Percentiles rank a stretch among this genome's conserved stretches.
phyloP scores from a whole-genome alignment of 2,329 filamentous ascomycete species.

The Phaeosphaeriaceae sp. region DNA sequence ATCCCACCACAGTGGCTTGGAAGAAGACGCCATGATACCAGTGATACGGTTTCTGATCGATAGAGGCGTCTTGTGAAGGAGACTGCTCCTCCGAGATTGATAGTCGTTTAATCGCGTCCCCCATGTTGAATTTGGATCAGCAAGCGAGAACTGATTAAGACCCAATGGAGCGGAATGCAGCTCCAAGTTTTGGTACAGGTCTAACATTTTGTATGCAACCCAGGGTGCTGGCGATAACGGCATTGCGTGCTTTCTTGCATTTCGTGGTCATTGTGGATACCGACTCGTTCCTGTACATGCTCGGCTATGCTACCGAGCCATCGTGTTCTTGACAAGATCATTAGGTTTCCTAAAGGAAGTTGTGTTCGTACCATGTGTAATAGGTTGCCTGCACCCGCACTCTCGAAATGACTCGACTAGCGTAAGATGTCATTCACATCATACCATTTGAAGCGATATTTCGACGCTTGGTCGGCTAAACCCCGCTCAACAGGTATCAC shows the following conservation, averaged over 20 bases:
- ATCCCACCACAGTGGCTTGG: slow-evolving; percentile 30
- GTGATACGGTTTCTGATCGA: slow-evolving; percentile 5
- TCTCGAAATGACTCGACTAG: slow-evolving; percentile 1
- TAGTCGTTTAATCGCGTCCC: not conserved
- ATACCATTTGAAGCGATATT: not conserved
- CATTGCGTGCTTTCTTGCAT: slow-evolving; percentile 8
- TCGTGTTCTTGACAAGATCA: not conserved
- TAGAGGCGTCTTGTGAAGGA: not conserved
- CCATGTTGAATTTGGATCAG: not conserved
- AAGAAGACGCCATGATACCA: slow-evolving; percentile 41
- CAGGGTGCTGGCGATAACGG: not conserved
- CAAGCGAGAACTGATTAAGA: not conserved
- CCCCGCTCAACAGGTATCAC: slow-evolving; percentile 1
- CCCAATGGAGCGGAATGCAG: not conserved
- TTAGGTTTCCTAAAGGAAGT: not conserved
- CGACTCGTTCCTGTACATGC: not conserved
- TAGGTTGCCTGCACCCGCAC: not conserved
- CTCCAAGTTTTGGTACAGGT: not conserved
- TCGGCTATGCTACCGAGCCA: not conserved
- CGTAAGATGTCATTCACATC: not conserved
- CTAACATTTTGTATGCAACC: not conserved
- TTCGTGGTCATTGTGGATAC: not conserved
- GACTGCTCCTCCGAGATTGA: not conserved
- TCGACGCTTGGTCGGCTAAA: slow-evolving; percentile 4
- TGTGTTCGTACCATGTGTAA: not conserved